Evolutionary conservation across 1,284 basidiomycete genomes (phyloP).

Genomic region (Sanghuangporus sanghuang): DNA sequence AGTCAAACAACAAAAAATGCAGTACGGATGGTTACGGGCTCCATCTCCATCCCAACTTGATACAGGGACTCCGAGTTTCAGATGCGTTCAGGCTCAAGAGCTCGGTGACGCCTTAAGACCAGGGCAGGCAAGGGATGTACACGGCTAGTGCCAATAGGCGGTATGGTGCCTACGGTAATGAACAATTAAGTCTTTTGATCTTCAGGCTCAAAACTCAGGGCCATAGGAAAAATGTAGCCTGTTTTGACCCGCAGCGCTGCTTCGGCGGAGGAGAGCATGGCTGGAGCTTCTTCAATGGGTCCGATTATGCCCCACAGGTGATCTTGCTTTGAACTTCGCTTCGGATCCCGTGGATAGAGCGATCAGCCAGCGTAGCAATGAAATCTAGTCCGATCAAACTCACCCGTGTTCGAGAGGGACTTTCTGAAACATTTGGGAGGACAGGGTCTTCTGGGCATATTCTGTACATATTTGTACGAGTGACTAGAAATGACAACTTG

Average conservation of each 20-base stretch:
- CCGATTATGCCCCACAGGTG: not conserved
- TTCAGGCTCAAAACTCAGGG: not conserved
- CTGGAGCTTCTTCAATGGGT: not conserved
- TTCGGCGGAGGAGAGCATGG: not conserved
- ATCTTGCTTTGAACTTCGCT: not conserved
- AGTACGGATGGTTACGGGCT: not conserved
- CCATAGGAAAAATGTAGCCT: not conserved
- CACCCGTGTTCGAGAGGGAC: conserved; percentile 3
- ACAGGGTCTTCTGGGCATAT: not conserved
- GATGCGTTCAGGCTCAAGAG: not conserved
- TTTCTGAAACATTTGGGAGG: not conserved
- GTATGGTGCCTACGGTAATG: not conserved
- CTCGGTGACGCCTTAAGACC: not conserved
- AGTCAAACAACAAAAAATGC: not conserved
- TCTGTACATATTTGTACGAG: not conserved
- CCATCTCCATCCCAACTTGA: not conserved
- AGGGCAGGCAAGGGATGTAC: not conserved
- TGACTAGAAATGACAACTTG: not conserved
- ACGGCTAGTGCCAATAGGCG: not conserved
- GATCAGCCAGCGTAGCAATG: not conserved
- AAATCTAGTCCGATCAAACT: not conserved
- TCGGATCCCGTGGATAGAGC: not conserved
- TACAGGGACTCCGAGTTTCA: not conserved
- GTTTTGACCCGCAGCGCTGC: not conserved
- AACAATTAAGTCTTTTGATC: not conserved